phyloP scores from a whole-genome alignment of 2,329 filamentous ascomycete genomes.

The Xylaria arbuscula region DNA sequence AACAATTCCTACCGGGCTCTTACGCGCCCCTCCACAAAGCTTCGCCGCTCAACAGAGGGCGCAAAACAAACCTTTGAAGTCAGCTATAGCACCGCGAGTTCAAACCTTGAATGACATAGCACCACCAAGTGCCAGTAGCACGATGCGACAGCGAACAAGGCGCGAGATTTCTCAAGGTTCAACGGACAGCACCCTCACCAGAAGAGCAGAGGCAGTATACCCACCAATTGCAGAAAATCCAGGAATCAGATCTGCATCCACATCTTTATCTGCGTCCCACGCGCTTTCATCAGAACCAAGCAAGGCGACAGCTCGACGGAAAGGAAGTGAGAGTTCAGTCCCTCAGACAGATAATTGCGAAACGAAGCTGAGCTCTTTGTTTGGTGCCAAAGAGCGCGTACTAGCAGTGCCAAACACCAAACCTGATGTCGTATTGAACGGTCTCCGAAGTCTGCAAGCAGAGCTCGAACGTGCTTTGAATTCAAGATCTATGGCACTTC shows the following conservation, averaged over 20 bases:
- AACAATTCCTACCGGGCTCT: slow-evolving; percentile 55
- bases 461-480: slow-evolving; percentile 73
- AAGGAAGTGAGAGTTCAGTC: slow-evolving; percentile 30
- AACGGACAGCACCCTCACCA: slow-evolving; percentile 42
- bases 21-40: slow-evolving; percentile 69
- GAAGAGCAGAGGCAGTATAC: slow-evolving; percentile 37
- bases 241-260: slow-evolving; percentile 13
- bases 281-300: slow-evolving; percentile 23
- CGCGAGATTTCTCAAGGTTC: slow-evolving; percentile 46
- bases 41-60: slow-evolving; percentile 74
- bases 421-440: slow-evolving; percentile 67
- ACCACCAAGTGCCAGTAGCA: slow-evolving; percentile 46
- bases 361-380: slow-evolving; percentile 58
- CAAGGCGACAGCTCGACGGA: slow-evolving; percentile 16
- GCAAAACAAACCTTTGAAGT: slow-evolving; percentile 59
- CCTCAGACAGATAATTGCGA: slow-evolving; percentile 24
- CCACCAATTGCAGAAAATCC: slow-evolving; percentile 30
- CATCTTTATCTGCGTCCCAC: slow-evolving; percentile 27
- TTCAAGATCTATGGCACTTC: slow-evolving; percentile 70
- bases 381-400: slow-evolving; percentile 65
- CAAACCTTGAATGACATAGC: slow-evolving; percentile 51
- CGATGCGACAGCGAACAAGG: slow-evolving; percentile 47
- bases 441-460: slow-evolving; percentile 66
- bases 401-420: slow-evolving; percentile 63
- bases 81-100: slow-evolving; percentile 45